Evolutionary conservation across 75 land plant genomes (phyloP), one percentile per base, ranked within the genome.

Genomic region (Isoetes taiwanensis): DNA sequence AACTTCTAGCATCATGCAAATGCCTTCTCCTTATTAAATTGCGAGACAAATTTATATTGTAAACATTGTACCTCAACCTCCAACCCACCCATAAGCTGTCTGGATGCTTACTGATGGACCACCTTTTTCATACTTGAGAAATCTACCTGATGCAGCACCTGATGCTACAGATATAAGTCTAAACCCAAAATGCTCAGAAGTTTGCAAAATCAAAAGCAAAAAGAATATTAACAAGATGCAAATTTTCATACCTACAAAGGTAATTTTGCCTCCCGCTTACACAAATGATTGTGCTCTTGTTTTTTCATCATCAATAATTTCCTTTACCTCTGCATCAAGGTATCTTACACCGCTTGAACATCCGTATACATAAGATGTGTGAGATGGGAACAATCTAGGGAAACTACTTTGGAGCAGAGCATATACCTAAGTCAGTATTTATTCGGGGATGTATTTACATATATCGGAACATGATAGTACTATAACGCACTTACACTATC

Each of bases 131-230:
- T 91, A 91, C 58, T 86, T 56, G 54, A 91, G 60, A 16, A 91
- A 76, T 69, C 71, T 83, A 24, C 97, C 97, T 58, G 97, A 89
- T 25, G 97, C 97, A 32, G 94, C 97, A 46, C 97, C 97, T 32
- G 97, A 86, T 61, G 97, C 97, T 70, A 87, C 93, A 60, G 79
- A 79, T 26, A 80, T 94, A 66, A 91, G 85, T 77, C 97, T 91
- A 57, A 31, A 34, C 42, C 34, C 37, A 37, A 54, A 25, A 21
- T 11, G 42, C 39, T 10, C 12, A 10, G 9, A 37, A 10, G 39
- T 37, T 10, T 10, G 39, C 39, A 37, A 10, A 10, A 37, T 10
- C 39, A 10, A 37, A 10, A 14, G 39, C 39, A 37, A 37, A 37
- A 14, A 10, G 12, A 37, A 37, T 37, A 10, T 10, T 37, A 10